A percentile compares a stretch with the other conserved stretches of the same genome.
Conservation (phyloP, 192 early-diverging fungal genomes). For the Diversispora epigaea region DNA sequence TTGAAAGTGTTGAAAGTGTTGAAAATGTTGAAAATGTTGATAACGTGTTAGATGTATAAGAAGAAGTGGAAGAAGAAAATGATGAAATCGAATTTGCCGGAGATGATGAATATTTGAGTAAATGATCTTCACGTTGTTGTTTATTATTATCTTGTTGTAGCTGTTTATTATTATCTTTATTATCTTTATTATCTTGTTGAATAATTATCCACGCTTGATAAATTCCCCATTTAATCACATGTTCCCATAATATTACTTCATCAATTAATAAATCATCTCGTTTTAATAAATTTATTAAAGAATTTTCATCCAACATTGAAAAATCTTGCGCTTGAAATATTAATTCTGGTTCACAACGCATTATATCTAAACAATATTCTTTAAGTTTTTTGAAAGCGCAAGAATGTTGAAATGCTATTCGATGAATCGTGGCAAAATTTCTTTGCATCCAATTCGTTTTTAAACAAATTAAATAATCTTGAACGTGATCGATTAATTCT, state of each 20-base stretch:
- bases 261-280: slow-evolving; percentile 22
- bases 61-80: background rate
- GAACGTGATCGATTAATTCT: slow-evolving; percentile 12
- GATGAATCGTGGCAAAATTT: slow-evolving; percentile 5
- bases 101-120: background rate
- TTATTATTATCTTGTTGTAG: too few species aligned
- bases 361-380: slow-evolving; percentile 19
- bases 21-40: background rate
- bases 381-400: background rate
- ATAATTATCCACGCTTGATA: background rate
- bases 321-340: slow-evolving; percentile 12
- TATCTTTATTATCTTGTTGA: background rate
- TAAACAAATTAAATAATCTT: slow-evolving; percentile 8
- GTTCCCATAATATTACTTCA: slow-evolving; percentile 8
- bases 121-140: background rate
- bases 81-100: background rate
- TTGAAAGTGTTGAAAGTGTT: background rate
- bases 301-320: slow-evolving; percentile 4
- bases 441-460: slow-evolving; percentile 19
- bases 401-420: background rate
- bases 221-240: slow-evolving; percentile 29
- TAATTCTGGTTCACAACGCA: slow-evolving; percentile 4
- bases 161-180: background rate
- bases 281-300: background rate
- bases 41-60: background rate